Evolutionary conservation across 2,329 filamentous ascomycete species (phyloP).

Genomic region (Rutstroemia sp.): DNA sequence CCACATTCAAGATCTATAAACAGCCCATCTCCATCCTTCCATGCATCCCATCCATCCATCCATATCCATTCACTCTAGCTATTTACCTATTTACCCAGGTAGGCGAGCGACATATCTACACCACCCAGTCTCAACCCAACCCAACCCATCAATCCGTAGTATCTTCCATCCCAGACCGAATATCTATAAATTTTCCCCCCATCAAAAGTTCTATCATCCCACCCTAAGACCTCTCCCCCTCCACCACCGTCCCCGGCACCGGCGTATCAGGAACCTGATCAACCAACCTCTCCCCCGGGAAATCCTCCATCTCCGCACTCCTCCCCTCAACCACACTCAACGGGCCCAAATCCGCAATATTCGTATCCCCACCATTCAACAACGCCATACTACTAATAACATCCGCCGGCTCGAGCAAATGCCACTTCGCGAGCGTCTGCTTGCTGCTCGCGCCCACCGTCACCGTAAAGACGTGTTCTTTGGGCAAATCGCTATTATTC

Average conservation of each 20-base stretch:
- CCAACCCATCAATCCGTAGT: no score
- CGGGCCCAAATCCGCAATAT: constrained; percentile 23
- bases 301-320: constrained; percentile 13
- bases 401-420: constrained; percentile 80
- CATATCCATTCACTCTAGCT: no score
- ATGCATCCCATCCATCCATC: no score
- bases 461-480: constrained; percentile 75
- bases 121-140: no score
- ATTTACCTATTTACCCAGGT: no score
- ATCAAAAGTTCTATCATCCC: no score
- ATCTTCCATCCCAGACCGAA: no score
- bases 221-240: not conserved
- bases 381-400: constrained; percentile 65
- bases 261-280: not conserved
- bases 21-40: no score
- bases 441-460: constrained; percentile 90
- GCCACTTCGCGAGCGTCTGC: constrained; percentile 84
- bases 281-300: not conserved
- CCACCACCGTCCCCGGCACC: not conserved
- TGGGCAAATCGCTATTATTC: constrained; percentile 47
- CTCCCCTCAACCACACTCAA: constrained; percentile 25
- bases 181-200: no score
- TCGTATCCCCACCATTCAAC: constrained; percentile 31
- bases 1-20: no score
- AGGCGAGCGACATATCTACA: no score